phyloP scores from a whole-genome alignment of 75 land plant species.

The Sequoiadendron giganteum region DNA sequence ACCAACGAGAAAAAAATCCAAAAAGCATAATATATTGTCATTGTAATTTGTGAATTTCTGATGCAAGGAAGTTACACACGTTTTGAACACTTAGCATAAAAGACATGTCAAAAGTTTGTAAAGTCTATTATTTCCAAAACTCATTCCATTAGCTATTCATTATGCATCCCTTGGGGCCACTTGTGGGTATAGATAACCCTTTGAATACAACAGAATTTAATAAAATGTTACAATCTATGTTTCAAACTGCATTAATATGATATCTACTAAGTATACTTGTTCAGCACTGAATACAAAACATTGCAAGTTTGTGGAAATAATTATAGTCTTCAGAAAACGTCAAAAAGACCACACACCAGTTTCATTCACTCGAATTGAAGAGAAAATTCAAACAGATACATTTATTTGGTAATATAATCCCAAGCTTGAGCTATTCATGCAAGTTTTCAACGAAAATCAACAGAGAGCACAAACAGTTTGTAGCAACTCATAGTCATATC shows the following conservation, averaged over 20 bases:
- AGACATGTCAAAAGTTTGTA: neutral
- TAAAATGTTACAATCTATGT: neutral
- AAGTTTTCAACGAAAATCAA: neutral
- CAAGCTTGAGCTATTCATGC: neutral
- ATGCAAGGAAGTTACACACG: neutral
- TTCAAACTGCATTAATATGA: neutral
- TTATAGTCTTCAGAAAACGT: too few relatives aligned
- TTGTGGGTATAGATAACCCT: neutral
- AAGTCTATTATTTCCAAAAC: neutral
- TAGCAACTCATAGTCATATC: neutral
- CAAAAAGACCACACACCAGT: too few relatives aligned
- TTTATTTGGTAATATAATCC: neutral
- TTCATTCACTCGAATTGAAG: too few relatives aligned
- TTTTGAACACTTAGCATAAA: neutral
- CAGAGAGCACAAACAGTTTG: neutral
- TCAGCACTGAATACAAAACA: too few relatives aligned
- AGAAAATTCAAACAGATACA: too few relatives aligned
- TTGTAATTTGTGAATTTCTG: neutral
- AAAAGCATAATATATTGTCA: neutral
- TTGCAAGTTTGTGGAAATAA: too few relatives aligned
- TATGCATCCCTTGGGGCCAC: neutral
- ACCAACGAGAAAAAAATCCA: neutral
- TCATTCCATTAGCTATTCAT: neutral
- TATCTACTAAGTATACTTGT: neutral
- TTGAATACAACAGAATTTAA: neutral